Base-by-base conservation (phyloP, 331 rosid genomes). In the Rhamnella rubrinervis region DNA sequence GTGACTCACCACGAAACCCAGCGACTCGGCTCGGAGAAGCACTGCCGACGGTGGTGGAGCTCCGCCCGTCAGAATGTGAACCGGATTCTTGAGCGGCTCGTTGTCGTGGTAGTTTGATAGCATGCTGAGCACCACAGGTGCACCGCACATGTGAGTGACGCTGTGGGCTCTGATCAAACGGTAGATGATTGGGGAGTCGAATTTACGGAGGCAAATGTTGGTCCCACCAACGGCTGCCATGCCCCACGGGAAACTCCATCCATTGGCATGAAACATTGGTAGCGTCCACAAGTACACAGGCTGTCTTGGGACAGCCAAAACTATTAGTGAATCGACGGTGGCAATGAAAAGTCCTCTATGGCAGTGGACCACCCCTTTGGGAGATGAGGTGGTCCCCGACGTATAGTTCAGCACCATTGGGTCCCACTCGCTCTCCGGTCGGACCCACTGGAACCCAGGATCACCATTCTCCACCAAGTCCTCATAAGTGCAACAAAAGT, bases 41-140 rank as follows among this genome's bases (percentile, higher is more conserved):
- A 86, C 19, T 1, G 57, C 15, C 1, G 86, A 75, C 0, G 95
- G 91, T 0, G 91, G 95, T 0, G 95, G 79, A 1, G 95, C 76
- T 1, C 89, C 95, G 10, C 78, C 95, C 0, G 87, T 80, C 0
- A 84, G 44, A 0, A 88, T 58, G 0, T 78, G 85, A 17, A 88
- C 86, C 0, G 84, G 79, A 3, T 35, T 73, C 8, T n/a, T 19
- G 0, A 86, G n/a, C 26, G 76, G 67, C 40, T 66, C 53, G 1
- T 17, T 39, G n/a, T 16, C 13, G 6, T 65, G 59, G 57, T 37
- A 72, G 39, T 55, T 75, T 0, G 79, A 10, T 0, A 88, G 66
- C 79, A 88, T 84, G 77, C 80, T 86, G 71, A 88, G 95, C 21
- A 88, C 85, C 63, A 88, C 95, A 0, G 95, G 95, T 0, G 95